Evolutionary conservation across 2,329 filamentous ascomycete species (phyloP), one percentile per base, ranked within the genome.

Genomic region (Aureobasidium subglaciale): DNA sequence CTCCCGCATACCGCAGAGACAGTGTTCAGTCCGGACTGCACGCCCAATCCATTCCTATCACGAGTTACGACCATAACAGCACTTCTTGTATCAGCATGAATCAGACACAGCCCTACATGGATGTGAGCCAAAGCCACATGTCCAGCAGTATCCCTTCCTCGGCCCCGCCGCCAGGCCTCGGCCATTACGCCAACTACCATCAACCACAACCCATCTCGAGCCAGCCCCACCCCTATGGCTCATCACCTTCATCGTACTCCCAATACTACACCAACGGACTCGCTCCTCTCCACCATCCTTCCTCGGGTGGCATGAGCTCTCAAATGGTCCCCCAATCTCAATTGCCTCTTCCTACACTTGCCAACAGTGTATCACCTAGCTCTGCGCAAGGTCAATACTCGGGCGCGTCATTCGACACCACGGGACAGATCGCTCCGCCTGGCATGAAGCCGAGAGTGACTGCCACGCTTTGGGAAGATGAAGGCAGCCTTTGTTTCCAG

Each of bases 401-500:
- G 16, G 75, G 65, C 13, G 46, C 50, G 4, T 18, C 40, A 20
- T 57, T 87, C 67, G 93, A 97, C 68, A 87, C 85, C 7, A 95
- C 89, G n/a, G 93, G 93, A 8, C 93, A 97, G 70, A 76, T 95
- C 58, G 88, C 90, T 16, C 93, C 93, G 8, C 88, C 88, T 3
- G 92, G 92, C 27, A 95, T 96, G 83, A 97, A 97, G 75, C 93
- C 93, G 18, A 81, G 92, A 59, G 93, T 99, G 25, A 97, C 93
- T 4, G 93, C 93, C 8, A 99, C 93, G 0, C 72, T 99, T 22
- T 99, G 93, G 93, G 93, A 97, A 75, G 93, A 99, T 63, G 93
- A 99, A 68, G 93, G 93, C 30, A 97, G 90, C 68, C 77, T 97
- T 27, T 99, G 93, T 74, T 99, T 97, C 69, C 93, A 97, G 70